Percentiles rank a stretch among this genome's conserved stretches.
Evolutionary conservation across 2,329 filamentous ascomycete species (phyloP).

Genomic region (Helicocarpus griseus): DNA sequence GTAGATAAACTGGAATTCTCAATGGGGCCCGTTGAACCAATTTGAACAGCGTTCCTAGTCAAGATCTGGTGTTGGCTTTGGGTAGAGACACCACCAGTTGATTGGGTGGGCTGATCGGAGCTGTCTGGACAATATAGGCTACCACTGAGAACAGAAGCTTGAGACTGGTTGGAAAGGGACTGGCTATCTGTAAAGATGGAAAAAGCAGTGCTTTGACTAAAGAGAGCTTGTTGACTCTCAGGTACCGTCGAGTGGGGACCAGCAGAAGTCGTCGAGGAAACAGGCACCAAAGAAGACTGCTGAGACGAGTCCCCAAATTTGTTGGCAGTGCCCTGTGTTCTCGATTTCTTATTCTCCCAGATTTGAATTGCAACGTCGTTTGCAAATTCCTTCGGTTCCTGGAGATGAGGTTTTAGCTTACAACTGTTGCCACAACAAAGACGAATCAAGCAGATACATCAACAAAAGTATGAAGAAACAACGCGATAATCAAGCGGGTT

Average conservation of each 20-base stretch:
- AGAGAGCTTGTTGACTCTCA: neutral
- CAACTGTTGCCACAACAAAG: neutral
- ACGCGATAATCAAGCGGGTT: neutral
- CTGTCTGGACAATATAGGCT: conserved; percentile 6
- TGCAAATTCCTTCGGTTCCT: conserved; percentile 29
- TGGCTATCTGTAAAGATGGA: neutral
- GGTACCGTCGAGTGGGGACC: conserved; percentile 8
- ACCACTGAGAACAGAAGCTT: conserved; percentile 5
- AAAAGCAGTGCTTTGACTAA: conserved; percentile 5
- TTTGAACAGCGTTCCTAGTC: neutral
- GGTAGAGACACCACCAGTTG: neutral
- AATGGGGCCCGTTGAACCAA: neutral
- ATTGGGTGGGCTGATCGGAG: conserved; percentile 3
- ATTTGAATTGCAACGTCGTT: conserved; percentile 20
- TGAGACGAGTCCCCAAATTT: conserved; percentile 5
- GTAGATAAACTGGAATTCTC: neutral
- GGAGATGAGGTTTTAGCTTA: neutral
- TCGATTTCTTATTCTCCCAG: conserved; percentile 21
- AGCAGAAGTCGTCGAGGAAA: neutral
- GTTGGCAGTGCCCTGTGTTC: conserved; percentile 7
- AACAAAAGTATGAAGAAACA: neutral
- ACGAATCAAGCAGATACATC: neutral
- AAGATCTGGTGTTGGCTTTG: conserved; percentile 4
- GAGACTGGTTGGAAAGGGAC: conserved; percentile 3
- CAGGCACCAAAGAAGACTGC: conserved; percentile 1